Conservation (phyloP, 2,329 filamentous ascomycete species). For the Aspergillus novofumigatus region DNA sequence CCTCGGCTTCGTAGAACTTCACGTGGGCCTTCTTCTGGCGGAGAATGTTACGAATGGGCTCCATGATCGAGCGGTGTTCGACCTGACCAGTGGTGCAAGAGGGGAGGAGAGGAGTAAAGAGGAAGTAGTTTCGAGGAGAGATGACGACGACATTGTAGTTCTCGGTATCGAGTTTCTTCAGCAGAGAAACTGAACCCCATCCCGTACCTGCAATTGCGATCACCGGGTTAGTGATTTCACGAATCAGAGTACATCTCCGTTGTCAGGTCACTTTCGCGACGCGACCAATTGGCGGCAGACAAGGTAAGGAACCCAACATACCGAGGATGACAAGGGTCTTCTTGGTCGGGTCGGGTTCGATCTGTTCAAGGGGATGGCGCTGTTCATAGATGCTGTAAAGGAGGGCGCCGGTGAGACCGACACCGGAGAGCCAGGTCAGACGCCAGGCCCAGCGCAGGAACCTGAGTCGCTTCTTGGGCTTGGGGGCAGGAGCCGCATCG, state of each 20-base stretch:
- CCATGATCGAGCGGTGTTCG: slow-evolving; percentile 99
- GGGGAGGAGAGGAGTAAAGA: slow-evolving; percentile 94
- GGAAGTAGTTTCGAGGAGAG: slow-evolving; percentile 98
- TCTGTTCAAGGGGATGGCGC: slow-evolving; percentile 76
- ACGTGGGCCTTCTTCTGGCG: slow-evolving; percentile 90
- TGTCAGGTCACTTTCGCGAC: neutral
- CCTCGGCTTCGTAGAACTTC: slow-evolving; percentile 97
- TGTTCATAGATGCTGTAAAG: slow-evolving; percentile 78
- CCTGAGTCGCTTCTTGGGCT: slow-evolving; percentile 59
- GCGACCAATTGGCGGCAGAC: neutral
- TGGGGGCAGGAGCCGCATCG: slow-evolving; percentile 42
- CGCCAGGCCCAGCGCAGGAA: slow-evolving; percentile 80
- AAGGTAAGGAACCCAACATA: slow-evolving; percentile 42
- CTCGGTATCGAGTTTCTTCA: slow-evolving; percentile 97
- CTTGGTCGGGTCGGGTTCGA: slow-evolving; percentile 76
- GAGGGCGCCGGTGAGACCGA: slow-evolving; percentile 67
- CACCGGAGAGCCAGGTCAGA: slow-evolving; percentile 68
- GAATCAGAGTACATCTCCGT: no score
- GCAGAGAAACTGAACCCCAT: slow-evolving; percentile 91
- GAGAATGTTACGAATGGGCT: slow-evolving; percentile 92
- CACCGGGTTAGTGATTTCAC: neutral
- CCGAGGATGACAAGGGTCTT: slow-evolving; percentile 96
- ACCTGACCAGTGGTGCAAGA: slow-evolving; percentile 97
- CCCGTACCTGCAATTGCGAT: slow-evolving; percentile 67
- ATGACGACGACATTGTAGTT: slow-evolving; percentile 99